Conservation (phyloP, 1,284 basidiomycete species). For the Apiotrichum gamsii region DNA sequence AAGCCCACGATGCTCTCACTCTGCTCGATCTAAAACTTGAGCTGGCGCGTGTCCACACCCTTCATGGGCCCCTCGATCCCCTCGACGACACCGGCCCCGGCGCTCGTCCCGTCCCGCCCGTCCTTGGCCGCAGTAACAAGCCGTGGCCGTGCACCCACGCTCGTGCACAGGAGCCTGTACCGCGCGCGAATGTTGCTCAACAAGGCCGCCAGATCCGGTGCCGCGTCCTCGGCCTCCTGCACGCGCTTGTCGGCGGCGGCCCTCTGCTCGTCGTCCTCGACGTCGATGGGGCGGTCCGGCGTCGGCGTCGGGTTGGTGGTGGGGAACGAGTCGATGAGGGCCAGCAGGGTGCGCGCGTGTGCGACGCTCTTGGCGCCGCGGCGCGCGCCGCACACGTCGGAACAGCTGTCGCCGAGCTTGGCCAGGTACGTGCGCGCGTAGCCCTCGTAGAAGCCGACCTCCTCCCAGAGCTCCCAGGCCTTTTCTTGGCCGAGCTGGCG, state of each 20-base stretch:
- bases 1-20: neutral
- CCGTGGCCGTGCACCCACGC: slow-evolving; percentile 65
- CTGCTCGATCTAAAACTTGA: slow-evolving; percentile 34
- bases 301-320: slow-evolving; percentile 57
- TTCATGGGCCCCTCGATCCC: slow-evolving; percentile 45
- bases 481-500: slow-evolving; percentile 83
- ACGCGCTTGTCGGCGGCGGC: neutral
- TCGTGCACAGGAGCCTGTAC: slow-evolving; percentile 78
- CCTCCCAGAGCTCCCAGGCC: slow-evolving; percentile 94
- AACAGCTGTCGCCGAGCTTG: slow-evolving; percentile 28
- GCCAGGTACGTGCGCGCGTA: slow-evolving; percentile 66
- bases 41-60: slow-evolving; percentile 42
- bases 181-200: slow-evolving; percentile 79
- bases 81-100: slow-evolving; percentile 21
- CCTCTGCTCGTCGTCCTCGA: neutral
- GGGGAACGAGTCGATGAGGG: slow-evolving; percentile 70
- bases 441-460: slow-evolving; percentile 86
- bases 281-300: slow-evolving; percentile 4
- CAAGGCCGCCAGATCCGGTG: slow-evolving; percentile 57
- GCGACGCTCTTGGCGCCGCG: slow-evolving; percentile 50
- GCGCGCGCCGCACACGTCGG: slow-evolving; percentile 7
- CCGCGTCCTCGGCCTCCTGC: slow-evolving; percentile 26
- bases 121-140: slow-evolving; percentile 31
- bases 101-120: slow-evolving; percentile 3
- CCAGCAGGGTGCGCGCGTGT: slow-evolving; percentile 63